A percentile compares a stretch with the other conserved stretches of the same genome.
These are phyloP conservation scores for Lentinula lateritia DNA, from an alignment of 768 basidiomycete genomes.

Conservation along the genomic window DNA sequence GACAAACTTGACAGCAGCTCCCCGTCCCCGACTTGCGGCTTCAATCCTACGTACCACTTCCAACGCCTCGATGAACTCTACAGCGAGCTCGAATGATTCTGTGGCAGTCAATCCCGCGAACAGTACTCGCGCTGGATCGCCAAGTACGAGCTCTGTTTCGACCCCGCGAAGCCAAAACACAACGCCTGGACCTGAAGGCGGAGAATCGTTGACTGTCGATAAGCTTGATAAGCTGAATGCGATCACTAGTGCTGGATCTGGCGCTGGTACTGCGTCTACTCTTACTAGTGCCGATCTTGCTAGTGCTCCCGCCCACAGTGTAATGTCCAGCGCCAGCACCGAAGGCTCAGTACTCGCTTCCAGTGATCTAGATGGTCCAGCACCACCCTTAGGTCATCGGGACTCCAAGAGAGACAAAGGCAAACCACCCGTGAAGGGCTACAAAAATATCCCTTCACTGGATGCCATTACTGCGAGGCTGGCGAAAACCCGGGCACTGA, in stretches of 20 bases:
- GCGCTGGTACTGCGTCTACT: neutral
- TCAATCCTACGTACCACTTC: constrained; percentile 61
- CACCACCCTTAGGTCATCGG: neutral
- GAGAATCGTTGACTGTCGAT: constrained; percentile 61
- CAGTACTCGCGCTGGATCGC: constrained; percentile 60
- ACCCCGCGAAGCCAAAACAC: constrained; percentile 35
- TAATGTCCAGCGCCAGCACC: neutral
- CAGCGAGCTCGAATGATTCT: constrained; percentile 56
- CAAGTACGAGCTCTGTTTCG: constrained; percentile 34
- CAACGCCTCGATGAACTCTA: constrained; percentile 48
- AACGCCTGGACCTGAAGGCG: constrained; percentile 24
- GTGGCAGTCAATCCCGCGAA: constrained; percentile 52
- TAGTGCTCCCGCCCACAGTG: neutral
- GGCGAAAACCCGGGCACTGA: constrained; percentile 63
- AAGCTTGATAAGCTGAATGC: constrained; percentile 60
- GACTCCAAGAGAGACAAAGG: constrained; percentile 29
- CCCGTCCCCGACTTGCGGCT: constrained; percentile 71
- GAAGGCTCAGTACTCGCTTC: neutral
- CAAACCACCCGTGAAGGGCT: constrained; percentile 38
- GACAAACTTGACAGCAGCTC: constrained; percentile 25
- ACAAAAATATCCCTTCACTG: constrained; percentile 84
- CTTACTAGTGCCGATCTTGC: constrained; percentile 13
- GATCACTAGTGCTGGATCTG: constrained; percentile 28
- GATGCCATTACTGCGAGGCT: constrained; percentile 81
- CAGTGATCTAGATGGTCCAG: constrained; percentile 11